phyloP scores from a whole-genome alignment of 345 rosid genomes.

The Syzygium grande region DNA sequence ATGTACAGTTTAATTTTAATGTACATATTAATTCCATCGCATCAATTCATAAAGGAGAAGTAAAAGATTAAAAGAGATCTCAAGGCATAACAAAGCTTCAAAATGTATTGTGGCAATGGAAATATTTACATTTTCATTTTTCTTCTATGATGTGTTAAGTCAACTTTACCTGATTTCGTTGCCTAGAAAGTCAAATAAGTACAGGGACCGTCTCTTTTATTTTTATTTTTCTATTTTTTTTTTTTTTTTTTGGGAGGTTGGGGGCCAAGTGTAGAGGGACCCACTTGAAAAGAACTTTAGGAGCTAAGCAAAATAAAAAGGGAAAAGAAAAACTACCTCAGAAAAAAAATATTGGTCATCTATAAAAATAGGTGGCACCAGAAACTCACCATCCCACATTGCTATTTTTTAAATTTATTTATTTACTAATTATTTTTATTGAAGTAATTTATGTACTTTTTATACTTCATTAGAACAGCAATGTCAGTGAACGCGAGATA shows the following conservation, averaged over 20 bases:
- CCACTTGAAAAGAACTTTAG: not conserved
- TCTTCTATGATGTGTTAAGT: not conserved
- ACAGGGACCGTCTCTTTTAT: not conserved
- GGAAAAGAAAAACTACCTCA: not conserved
- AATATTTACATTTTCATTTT: not conserved
- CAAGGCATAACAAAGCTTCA: not conserved
- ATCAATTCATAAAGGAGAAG: not conserved
- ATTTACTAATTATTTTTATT: not conserved
- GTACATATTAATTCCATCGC: not conserved
- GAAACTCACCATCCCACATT: not conserved
- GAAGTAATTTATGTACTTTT: not conserved
- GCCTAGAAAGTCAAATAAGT: not conserved
- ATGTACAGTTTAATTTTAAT: not conserved
- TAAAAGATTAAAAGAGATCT: not conserved
- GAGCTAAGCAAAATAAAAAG: not conserved
- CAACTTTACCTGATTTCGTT: not conserved
- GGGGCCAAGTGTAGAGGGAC: not conserved
- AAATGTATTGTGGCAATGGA: not conserved
- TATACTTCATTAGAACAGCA: not conserved
- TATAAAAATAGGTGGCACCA: not conserved
- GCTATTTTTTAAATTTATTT: not conserved
- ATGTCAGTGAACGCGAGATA: no score
- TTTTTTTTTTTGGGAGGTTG: accelerated
- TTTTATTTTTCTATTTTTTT: accelerated
- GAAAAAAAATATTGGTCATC: not conserved